A percentile compares a stretch with the other conserved stretches of the same genome.
Conservation (phyloP, 2,329 filamentous ascomycete genomes). For the Blastomyces gilchristii region DNA sequence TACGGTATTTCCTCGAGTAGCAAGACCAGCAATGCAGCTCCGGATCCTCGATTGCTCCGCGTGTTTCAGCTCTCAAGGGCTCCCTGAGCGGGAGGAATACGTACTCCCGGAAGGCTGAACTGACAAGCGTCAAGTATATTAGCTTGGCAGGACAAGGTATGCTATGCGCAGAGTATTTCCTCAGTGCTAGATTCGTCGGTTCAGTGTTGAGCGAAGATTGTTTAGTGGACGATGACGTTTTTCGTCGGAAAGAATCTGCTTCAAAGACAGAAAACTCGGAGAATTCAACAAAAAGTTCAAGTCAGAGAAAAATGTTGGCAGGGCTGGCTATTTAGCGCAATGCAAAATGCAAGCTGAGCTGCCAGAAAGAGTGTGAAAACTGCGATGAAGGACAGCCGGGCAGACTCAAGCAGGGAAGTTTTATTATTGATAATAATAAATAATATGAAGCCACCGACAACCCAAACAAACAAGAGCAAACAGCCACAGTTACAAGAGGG, state of each 20-base stretch:
- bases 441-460: not conserved
- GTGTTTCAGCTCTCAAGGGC: not conserved
- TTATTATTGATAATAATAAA: too few species aligned
- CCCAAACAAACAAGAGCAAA: not conserved
- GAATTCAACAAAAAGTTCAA: not conserved
- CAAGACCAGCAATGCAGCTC: not conserved
- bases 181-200: not conserved
- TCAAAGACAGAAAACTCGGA: not conserved
- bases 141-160: not conserved
- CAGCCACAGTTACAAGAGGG: not conserved
- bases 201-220: not conserved
- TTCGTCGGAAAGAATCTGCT: not conserved
- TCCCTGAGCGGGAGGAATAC: not conserved
- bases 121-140: not conserved
- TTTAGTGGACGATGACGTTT: not conserved
- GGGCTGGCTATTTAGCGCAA: not conserved
- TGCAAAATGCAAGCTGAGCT: not conserved
- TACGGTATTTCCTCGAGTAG: not conserved
- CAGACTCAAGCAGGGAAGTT: not conserved
- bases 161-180: not conserved
- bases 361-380: not conserved
- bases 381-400: not conserved
- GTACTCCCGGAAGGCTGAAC: not conserved
- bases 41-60: not conserved
- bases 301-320: not conserved